These are phyloP conservation scores for Argentina anserina DNA, from an alignment of 306 rosid genomes.

Conservation along the genomic window DNA sequence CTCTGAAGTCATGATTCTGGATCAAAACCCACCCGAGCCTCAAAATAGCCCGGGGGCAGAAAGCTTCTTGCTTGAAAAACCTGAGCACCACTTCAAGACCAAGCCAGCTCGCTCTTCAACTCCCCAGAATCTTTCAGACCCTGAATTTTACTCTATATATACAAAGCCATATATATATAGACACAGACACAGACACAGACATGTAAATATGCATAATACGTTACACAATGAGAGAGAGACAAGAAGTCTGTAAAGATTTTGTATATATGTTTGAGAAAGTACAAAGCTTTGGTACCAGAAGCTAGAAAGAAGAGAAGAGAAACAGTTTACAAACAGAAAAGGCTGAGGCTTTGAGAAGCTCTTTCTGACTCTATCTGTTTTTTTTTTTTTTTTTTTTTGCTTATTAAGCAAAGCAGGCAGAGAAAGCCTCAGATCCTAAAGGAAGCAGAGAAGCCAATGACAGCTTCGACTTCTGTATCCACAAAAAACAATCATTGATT, in stretches of 20 bases:
- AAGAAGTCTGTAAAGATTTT: neutral
- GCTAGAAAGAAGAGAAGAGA: conserved; percentile 18
- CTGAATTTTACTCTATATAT: conserved; percentile 25
- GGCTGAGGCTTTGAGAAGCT: neutral
- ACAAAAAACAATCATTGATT: conserved; percentile 32
- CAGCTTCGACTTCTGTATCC: conserved; percentile 58
- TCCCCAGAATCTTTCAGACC: conserved; percentile 24
- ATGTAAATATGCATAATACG: neutral
- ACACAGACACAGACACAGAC: conserved; percentile 12
- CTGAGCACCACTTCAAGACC: conserved; percentile 15
- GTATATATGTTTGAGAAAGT: neutral
- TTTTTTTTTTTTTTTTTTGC: neutral
- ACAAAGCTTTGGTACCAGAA: conserved; percentile 18
- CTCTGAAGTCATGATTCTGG: conserved; percentile 54
- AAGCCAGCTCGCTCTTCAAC: conserved; percentile 23
- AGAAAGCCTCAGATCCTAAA: conserved; percentile 25
- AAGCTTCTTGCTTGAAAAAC: conserved; percentile 17
- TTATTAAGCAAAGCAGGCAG: conserved; percentile 34
- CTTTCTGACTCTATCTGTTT: conserved; percentile 13
- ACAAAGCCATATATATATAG: conserved; percentile 12
- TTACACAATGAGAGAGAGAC: conserved; percentile 24
- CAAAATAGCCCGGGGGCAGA: conserved; percentile 45
- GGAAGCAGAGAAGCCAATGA: conserved; percentile 36
- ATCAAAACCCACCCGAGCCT: conserved; percentile 53
- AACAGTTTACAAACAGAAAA: conserved; percentile 2